Evolutionary conservation across 2,329 filamentous ascomycete species (phyloP), one percentile per base, ranked within the genome.

Genomic region (Colletotrichum gloeosporioides): DNA sequence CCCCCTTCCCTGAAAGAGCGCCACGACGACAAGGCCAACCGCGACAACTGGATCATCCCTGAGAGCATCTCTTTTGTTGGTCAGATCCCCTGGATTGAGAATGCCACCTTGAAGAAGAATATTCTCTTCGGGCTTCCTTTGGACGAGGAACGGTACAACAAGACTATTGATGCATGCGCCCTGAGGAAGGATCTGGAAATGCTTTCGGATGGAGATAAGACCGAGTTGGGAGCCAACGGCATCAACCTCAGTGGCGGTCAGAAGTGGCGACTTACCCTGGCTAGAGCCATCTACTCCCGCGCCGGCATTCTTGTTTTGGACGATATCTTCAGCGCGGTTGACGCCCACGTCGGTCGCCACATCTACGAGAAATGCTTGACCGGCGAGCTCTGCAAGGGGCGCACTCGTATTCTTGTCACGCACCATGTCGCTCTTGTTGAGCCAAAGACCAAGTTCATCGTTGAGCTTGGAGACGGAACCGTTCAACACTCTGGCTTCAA

Each of bases 41-140:
- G 82, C 62, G 87, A 84, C 36, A 90, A 95, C 78, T 96, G 94
- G 94, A 92, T 94, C 61, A 89, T 95, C 18, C 89, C 92, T 9
- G 89, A 90, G 4, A 90, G 93, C 3, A 89, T 96, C 64, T 95
- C 95, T 0, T 96, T 93, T 79, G 93, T 96, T 39, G 91, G 93
- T 2, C 94, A 96, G 81, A 95, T 94, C 9, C 95, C 95, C 0
- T 97, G 95, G 95, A 95, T 97, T 65, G 95, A 96, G 81, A 96
- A 96, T 79, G 94, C 93, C 1, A 94, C 92, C 8, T 92, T 98
- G 77, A 92, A 90, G 72, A 92, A 95, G 61, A 98, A 97, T 79
- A 94, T 97, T 67, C 83, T 95, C 0, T 97, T 96, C 77, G 94
- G 94, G 1, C 86, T 96, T 4, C 94, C 94, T 0, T 90, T 89